A percentile compares a stretch with the other conserved stretches of the same genome.
Conservation (phyloP, 352 stramenopile species). For the Thalassiosira hispida region DNA sequence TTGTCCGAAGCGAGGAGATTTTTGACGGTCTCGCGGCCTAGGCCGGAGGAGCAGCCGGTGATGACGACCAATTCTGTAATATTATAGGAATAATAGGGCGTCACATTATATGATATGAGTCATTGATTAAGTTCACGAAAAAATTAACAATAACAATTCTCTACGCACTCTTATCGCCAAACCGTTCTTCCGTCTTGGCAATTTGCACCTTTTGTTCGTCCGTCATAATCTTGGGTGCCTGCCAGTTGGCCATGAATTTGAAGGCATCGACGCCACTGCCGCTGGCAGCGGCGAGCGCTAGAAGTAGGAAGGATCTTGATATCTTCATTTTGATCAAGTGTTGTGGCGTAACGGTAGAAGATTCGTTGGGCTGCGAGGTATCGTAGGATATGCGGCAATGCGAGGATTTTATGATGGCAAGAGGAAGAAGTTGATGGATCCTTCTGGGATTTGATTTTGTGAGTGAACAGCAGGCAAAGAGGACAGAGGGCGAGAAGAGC, state of each 20-base stretch:
- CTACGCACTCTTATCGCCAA: constrained; percentile 84
- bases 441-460: background rate
- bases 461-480: background rate
- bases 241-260: constrained; percentile 83
- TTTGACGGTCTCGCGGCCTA: constrained; percentile 85
- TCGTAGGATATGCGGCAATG: too few relatives aligned
- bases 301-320: constrained; percentile 23
- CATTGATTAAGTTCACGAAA: background rate
- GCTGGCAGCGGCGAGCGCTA: constrained; percentile 28
- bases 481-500: too few relatives aligned
- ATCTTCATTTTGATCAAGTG: constrained; percentile 22
- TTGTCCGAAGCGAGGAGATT: constrained; percentile 80
- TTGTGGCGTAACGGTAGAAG: too few relatives aligned
- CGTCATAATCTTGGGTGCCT: constrained; percentile 71
- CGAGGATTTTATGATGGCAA: background rate
- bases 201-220: constrained; percentile 66
- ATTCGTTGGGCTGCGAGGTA: too few relatives aligned
- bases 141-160: constrained; percentile 6
- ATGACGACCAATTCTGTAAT: constrained; percentile 84
- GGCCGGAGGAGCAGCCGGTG: constrained; percentile 86
- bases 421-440: background rate
- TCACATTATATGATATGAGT: background rate
- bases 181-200: constrained; percentile 67
- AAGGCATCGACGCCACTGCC: constrained; percentile 61
- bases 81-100: constrained; percentile 11